Evolutionary conservation across 1,284 basidiomycete species (phyloP), one percentile per base, ranked within the genome.

Genomic region (Malassezia dermatis): DNA sequence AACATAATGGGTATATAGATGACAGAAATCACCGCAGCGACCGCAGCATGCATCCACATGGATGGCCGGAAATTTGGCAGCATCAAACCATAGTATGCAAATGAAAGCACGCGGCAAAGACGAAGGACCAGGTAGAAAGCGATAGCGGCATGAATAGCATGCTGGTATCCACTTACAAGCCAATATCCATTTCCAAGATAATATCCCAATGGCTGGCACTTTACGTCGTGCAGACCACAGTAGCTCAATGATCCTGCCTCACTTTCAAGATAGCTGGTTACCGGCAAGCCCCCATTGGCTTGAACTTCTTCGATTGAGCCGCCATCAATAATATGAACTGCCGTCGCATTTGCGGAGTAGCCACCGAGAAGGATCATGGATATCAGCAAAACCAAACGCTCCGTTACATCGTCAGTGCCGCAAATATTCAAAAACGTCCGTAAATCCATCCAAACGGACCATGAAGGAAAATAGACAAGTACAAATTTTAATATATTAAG

Each of bases 331-430:
- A 72, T 55, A 27, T 63, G 44, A 4, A 71, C 52, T 10, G 58
- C 65, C 0, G 56, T 58, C 2, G 68, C 60, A 52, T 75, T 75
- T 7, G 70, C 66, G 13, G 63, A 60, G 58, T 69, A 75, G 0
- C 73, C 74, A 21, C 62, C 43, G 2, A 75, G 63, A 19, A 74
- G 45, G n/a, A 69, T 48, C 74, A 75, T 75, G 51, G 64, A 59
- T 24, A 62, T 48, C 4, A 75, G 56, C 26, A 75, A 53, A 47
- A 67, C 59, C 13, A 69, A 1, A 1, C 74, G 56, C 40, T 75
- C 69, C 13, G 54, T 52, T 40, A 75, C 55, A 47, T 75, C 73
- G 54, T 75, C 74, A 10, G 69, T 73, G 5, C 74, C 74, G 11
- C 55, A 60, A 10, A 60, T 59, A 44, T 75, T 75, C 43, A 75